Evolutionary conservation across 116 monocot genomes (phyloP), one percentile per base, ranked within the genome.

Genomic region (Iris pallida): DNA sequence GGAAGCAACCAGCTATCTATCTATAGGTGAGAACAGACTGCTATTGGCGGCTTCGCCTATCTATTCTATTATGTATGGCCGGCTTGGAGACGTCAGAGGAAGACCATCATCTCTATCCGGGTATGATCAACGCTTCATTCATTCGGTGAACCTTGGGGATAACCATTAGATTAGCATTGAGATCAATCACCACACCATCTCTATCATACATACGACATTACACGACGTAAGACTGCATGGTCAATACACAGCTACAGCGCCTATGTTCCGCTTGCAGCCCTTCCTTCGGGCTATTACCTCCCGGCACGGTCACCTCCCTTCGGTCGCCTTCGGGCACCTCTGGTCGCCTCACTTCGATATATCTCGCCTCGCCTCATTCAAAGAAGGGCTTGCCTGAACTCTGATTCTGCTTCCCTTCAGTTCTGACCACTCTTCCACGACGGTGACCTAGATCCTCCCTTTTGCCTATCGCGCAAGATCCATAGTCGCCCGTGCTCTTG

Each of bases 121-220:
- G 7, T 30, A 30, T 5, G 59, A 59, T 59, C 7, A 59, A 59
- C 2, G 20, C 59, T 59, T 59, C 20, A 59, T 59, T 59, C 18
- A 59, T 59, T 59, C 18, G 20, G 0, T 20, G 4, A 65, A 55
- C 55, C 55, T 55, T 55, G 58, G 20, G 58, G 58, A 59, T 18
- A 59, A 20, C 58, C 58, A 55, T 55, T 55, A 55, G 55, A 59
- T 59, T 59, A 59, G 6, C 58, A 59, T 59, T 59, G 58, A 59
- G 20, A 20, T 59, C 20, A 59, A 59, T 30, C 20, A 59, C 58
- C 58, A 59, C 58, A 59, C 17, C 58, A 59, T 20, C 58, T 55
- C 58, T 20, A 11, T 59, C 20, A 59, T 59, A 59, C 58, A 62
- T 62, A 62, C 14, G 62, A 62, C 62, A 62, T 45, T 62, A 62